Percentiles rank a stretch among this genome's conserved stretches.
Conservation (phyloP, 805 yeast genomes). For the Scheffersomyces stipitis region DNA sequence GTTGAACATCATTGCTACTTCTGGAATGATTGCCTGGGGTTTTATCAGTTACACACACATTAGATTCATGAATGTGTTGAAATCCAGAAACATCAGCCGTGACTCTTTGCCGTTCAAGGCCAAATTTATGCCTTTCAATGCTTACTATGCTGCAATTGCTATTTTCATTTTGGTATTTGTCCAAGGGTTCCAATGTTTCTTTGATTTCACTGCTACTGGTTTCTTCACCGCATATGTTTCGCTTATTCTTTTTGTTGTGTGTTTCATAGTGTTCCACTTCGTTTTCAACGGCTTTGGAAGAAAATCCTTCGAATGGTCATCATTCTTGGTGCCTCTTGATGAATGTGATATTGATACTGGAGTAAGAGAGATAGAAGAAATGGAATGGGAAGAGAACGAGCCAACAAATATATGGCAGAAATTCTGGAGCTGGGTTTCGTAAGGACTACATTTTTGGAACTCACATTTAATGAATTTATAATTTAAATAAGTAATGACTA, state of each 20-base stretch:
- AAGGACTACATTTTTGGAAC: too few relatives aligned
- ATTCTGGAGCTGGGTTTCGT: constrained; percentile 48
- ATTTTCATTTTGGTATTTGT: constrained; percentile 59
- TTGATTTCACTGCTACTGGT: constrained; percentile 48
- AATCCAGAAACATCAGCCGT: constrained; percentile 62
- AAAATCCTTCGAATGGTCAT: constrained; percentile 31
- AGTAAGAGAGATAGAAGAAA: constrained; percentile 60
- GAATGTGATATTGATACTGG: constrained; percentile 71
- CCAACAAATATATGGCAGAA: constrained; percentile 56
- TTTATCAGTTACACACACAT: constrained; percentile 64
- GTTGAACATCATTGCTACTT: constrained; percentile 71
- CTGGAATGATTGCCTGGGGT: constrained; percentile 75
- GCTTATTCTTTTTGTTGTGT: constrained; percentile 53
- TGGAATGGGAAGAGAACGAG: constrained; percentile 50
- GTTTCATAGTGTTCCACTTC: constrained; percentile 57
- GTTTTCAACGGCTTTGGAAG: constrained; percentile 41
- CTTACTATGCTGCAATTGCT: constrained; percentile 60
- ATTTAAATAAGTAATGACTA: too few relatives aligned
- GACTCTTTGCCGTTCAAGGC: constrained; percentile 76
- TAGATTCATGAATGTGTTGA: constrained; percentile 67
- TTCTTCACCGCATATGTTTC: constrained; percentile 77
- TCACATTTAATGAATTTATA: too few relatives aligned
- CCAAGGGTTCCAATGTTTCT: constrained; percentile 72
- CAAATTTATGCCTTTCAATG: constrained; percentile 61
- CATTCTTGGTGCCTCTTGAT: constrained; percentile 47